phyloP scores from a whole-genome alignment of 2,329 filamentous ascomycete species.

The Talaromyces amestolkiae region DNA sequence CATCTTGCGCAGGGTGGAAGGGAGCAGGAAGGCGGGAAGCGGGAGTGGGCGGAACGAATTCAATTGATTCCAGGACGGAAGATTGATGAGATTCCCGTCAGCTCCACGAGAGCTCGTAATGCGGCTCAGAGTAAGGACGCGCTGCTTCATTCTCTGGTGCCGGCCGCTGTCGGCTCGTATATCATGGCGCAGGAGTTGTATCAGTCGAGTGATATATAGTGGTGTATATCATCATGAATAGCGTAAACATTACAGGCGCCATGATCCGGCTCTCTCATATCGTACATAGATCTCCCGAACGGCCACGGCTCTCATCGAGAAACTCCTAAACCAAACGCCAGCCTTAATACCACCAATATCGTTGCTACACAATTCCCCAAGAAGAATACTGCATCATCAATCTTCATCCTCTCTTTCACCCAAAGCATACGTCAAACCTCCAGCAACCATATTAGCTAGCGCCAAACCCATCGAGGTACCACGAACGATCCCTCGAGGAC shows the following conservation, averaged over 20 bases:
- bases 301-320: background rate
- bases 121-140: slow-evolving; percentile 31
- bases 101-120: slow-evolving; percentile 44
- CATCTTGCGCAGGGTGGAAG: slow-evolving; percentile 38
- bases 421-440: slow-evolving; percentile 47
- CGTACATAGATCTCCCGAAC: background rate
- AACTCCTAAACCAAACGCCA: background rate
- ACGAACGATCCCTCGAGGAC: slow-evolving; percentile 44
- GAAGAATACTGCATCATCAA: background rate
- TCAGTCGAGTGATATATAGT: slow-evolving; percentile 15
- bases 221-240: background rate
- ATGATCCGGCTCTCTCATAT: background rate
- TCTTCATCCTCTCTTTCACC: slow-evolving; percentile 39
- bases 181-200: slow-evolving; percentile 35
- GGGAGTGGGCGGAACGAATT: slow-evolving; percentile 45
- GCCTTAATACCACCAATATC: background rate
- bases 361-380: background rate
- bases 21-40: slow-evolving; percentile 37
- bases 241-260: background rate
- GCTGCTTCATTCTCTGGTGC: slow-evolving; percentile 39
- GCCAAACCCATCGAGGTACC: slow-evolving; percentile 48
- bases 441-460: slow-evolving; percentile 46
- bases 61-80: slow-evolving; percentile 42
- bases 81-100: slow-evolving; percentile 37
- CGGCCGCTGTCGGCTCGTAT: slow-evolving; percentile 34